Conservation (phyloP, 192 early-diverging fungal species). For the Nowakowskiella sp. region DNA sequence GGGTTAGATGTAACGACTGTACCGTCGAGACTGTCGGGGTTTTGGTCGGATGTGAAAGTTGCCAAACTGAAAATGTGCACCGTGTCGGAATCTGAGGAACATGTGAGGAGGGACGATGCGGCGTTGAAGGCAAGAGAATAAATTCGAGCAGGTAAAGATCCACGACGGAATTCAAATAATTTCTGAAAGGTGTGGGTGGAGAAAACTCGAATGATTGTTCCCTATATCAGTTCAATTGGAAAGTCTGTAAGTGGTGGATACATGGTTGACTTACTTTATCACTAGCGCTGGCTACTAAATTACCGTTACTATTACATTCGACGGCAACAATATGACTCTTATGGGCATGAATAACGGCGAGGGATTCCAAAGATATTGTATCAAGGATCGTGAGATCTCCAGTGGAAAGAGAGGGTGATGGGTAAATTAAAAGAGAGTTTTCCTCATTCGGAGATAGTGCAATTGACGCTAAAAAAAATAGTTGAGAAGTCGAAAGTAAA, state of each 20-base stretch:
- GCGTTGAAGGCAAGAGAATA: slow-evolving; percentile 85
- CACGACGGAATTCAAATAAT: slow-evolving; percentile 88
- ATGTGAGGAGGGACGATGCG: slow-evolving; percentile 60
- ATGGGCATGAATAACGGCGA: slow-evolving; percentile 92
- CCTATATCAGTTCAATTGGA: slow-evolving; percentile 30
- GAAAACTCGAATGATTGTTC: slow-evolving; percentile 95
- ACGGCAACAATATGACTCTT: slow-evolving; percentile 83
- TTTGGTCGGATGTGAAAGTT: background rate
- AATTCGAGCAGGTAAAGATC: slow-evolving; percentile 85
- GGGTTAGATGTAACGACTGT: background rate
- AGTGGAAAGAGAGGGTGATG: slow-evolving; percentile 42
- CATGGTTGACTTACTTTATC: slow-evolving; percentile 63
- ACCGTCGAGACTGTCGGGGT: background rate
- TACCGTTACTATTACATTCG: slow-evolving; percentile 85
- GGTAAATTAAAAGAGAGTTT: slow-evolving; percentile 91
- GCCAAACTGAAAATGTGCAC: slow-evolving; percentile 87
- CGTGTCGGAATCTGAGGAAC: slow-evolving; percentile 88
- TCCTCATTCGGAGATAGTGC: slow-evolving; percentile 88
- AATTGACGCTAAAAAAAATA: slow-evolving; percentile 58
- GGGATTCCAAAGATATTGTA: slow-evolving; percentile 74
- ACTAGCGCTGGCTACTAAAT: slow-evolving; percentile 85
- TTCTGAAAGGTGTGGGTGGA: slow-evolving; percentile 63
- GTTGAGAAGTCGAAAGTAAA: slow-evolving; percentile 9
- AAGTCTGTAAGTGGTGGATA: background rate
- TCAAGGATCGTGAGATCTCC: slow-evolving; percentile 93